phyloP scores from a whole-genome alignment of 768 basidiomycete genomes.

The Russula olivacea region DNA sequence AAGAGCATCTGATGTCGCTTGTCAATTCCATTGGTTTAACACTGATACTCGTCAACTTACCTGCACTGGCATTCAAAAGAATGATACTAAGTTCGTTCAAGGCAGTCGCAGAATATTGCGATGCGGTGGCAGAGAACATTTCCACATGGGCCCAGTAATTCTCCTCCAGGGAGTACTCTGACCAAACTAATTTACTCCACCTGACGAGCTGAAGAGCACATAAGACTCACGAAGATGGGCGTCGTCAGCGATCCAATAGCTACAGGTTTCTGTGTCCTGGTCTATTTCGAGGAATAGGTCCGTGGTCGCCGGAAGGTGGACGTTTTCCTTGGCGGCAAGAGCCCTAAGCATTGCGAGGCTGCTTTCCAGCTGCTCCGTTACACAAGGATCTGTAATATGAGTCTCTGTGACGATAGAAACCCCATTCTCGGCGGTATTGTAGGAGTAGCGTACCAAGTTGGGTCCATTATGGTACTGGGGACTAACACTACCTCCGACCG shows the following conservation, averaged over 20 bases:
- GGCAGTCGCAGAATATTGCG: neutral
- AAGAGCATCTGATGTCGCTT: neutral
- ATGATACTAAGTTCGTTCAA: constrained; percentile 7
- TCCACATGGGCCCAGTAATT: constrained; percentile 19
- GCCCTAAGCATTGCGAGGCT: neutral
- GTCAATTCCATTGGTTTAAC: neutral
- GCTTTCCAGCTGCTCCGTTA: neutral
- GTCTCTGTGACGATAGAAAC: constrained; percentile 13
- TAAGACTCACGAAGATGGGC: constrained; percentile 8
- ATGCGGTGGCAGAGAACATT: constrained; percentile 8
- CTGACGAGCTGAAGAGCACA: neutral
- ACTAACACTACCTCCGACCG: no score
- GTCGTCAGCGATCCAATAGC: constrained; percentile 15
- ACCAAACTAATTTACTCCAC: neutral
- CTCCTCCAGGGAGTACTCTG: constrained; percentile 12
- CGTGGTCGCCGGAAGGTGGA: neutral
- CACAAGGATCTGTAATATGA: neutral
- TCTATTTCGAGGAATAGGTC: constrained; percentile 15
- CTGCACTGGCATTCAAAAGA: constrained; percentile 4
- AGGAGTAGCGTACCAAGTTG: constrained; percentile 7
- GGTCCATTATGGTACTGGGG: no score
- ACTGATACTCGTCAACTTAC: neutral
- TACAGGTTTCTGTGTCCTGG: neutral
- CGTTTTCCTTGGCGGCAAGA: neutral
- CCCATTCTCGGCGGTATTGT: neutral